These are phyloP conservation scores for Blastosporella zonata DNA, from an alignment of 1,284 basidiomycete species.

Conservation along the genomic window DNA sequence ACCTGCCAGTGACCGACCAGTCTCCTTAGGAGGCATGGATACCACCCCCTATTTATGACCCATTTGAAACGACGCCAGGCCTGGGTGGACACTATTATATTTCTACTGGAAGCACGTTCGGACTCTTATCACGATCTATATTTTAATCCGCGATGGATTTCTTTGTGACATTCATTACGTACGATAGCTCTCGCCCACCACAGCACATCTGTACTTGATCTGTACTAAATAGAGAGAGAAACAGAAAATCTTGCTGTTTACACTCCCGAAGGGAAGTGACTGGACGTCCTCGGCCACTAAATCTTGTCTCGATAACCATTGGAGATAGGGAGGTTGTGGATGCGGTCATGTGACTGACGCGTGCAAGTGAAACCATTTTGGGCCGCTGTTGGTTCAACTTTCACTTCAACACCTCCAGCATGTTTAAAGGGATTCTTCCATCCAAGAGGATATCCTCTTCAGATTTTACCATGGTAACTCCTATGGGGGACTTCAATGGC, in stretches of 20 bases:
- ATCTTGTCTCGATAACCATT: no score
- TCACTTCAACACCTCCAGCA: slow-evolving; percentile 28
- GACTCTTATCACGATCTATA: slow-evolving; percentile 1
- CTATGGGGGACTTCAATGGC: slow-evolving; percentile 46
- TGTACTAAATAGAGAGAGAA: no score
- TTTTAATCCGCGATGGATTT: neutral
- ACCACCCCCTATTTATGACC: neutral
- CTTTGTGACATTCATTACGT: no score
- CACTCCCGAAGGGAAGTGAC: no score
- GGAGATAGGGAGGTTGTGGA: neutral
- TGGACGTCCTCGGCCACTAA: no score
- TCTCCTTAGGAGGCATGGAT: slow-evolving; percentile 25
- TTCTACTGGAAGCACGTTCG: neutral
- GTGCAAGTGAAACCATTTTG: slow-evolving; percentile 26
- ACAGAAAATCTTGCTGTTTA: no score
- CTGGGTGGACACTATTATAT: neutral
- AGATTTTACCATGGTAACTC: slow-evolving; percentile 71
- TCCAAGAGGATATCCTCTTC: slow-evolving; percentile 57
- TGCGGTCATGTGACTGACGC: slow-evolving; percentile 33
- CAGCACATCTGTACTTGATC: no score
- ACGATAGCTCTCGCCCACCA: no score
- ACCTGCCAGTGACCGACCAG: slow-evolving; percentile 40
- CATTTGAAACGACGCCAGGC: neutral
- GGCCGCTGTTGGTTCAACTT: slow-evolving; percentile 26
- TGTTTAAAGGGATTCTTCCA: slow-evolving; percentile 76